phyloP scores from a whole-genome alignment of 345 rosid species.

The Nasturtium officinale region DNA sequence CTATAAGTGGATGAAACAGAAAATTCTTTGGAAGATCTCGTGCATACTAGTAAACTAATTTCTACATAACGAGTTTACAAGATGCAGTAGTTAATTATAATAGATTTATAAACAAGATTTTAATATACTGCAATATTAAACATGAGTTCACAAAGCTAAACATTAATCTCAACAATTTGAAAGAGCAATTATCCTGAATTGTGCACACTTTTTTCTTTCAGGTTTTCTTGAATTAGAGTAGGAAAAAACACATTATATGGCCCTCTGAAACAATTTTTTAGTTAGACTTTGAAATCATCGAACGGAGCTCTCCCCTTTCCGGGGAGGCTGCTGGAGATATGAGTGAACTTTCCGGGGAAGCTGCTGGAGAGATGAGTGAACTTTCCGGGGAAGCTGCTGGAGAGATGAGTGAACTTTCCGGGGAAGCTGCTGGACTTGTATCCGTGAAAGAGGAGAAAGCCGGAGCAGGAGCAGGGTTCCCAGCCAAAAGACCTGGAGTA shows the following conservation, averaged over 20 bases:
- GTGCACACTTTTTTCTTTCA: constrained; percentile 16
- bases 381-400: background rate
- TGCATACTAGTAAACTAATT: constrained; percentile 15
- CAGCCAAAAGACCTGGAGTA: constrained; percentile 41
- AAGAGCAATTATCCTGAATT: constrained; percentile 12
- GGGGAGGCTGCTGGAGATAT: background rate
- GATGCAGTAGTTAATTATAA: constrained; percentile 7
- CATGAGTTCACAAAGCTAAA: constrained; percentile 40
- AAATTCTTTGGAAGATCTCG: background rate
- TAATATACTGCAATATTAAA: constrained; percentile 25
- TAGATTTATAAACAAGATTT: constrained; percentile 33
- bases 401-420: background rate
- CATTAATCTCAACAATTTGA: constrained; percentile 39
- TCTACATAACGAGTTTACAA: constrained; percentile 20
- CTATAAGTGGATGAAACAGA: background rate
- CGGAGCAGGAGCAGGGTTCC: background rate
- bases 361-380: constrained; percentile 15
- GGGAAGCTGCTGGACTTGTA: background rate
- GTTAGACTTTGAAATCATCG: constrained; percentile 13
- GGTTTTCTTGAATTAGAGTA: constrained; percentile 25
- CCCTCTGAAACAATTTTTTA: constrained; percentile 20
- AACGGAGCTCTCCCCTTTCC: background rate
- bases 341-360: background rate
- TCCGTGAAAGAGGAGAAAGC: constrained; percentile 3
- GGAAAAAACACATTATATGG: constrained; percentile 27